A percentile compares a stretch with the other conserved stretches of the same genome.
Evolutionary conservation across 495 filamentous ascomycete species (phyloP).

Genomic region (Penicillium cosmopolitanum): DNA sequence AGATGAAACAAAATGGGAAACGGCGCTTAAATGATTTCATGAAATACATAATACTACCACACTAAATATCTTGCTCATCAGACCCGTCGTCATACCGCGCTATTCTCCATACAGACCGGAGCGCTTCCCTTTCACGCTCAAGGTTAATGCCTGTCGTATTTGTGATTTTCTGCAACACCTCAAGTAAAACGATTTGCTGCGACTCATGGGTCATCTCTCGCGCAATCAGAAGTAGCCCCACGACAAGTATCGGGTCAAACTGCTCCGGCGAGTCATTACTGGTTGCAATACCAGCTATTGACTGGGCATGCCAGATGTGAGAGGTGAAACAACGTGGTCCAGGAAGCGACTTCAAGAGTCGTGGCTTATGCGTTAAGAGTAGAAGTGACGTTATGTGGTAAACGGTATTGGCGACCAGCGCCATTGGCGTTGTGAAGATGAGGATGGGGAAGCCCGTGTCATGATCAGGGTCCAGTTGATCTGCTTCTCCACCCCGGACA

Average conservation of each 20-base stretch:
- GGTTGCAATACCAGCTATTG: conserved; percentile 29
- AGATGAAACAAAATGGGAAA: neutral
- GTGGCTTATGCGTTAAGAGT: conserved; percentile 28
- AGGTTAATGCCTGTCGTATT: conserved; percentile 27
- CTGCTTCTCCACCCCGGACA: conserved; percentile 30
- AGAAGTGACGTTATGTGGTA: conserved; percentile 32
- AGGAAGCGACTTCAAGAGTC: conserved; percentile 30
- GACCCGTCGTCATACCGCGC: conserved; percentile 30
- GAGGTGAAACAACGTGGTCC: conserved; percentile 32
- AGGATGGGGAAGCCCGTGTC: conserved; percentile 31
- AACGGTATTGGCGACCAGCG: conserved; percentile 34
- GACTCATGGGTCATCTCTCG: conserved; percentile 33
- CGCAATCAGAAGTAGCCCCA: conserved; percentile 25
- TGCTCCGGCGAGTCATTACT: conserved; percentile 34
- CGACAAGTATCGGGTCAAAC: conserved; percentile 31
- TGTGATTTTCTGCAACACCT: conserved; percentile 18
- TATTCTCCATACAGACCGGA: conserved; percentile 23
- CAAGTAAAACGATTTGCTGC: conserved; percentile 25
- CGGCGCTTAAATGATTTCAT: conserved; percentile 11
- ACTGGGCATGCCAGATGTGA: conserved; percentile 35
- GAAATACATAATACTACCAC: conserved; percentile 10
- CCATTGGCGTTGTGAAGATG: conserved; percentile 34
- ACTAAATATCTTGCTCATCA: conserved; percentile 19
- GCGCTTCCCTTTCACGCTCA: conserved; percentile 18
- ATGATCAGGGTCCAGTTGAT: conserved; percentile 30